A percentile compares a stretch with the other conserved stretches of the same genome.
Evolutionary conservation across 1,284 basidiomycete genomes (phyloP).

Genomic region (Cerioporus squamosus): DNA sequence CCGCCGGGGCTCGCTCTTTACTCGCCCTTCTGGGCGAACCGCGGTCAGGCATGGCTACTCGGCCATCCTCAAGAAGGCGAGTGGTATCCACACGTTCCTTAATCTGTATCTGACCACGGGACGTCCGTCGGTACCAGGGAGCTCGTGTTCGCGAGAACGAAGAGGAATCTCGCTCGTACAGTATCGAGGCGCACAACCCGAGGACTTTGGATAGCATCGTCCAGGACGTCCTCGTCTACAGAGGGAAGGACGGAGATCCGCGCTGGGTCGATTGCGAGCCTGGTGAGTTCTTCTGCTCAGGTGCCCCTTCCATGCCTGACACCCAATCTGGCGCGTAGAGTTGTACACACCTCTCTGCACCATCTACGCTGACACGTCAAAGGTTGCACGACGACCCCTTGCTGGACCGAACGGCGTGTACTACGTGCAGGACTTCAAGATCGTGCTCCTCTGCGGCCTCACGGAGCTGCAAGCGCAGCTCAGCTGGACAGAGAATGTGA

Average conservation of each 20-base stretch:
- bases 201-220: constrained; percentile 30
- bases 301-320: not conserved
- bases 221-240: constrained; percentile 45
- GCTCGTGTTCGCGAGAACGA: constrained; percentile 39
- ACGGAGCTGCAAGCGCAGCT: constrained; percentile 50
- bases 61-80: constrained; percentile 39
- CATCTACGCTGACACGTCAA: constrained; percentile 44
- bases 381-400: constrained; percentile 28
- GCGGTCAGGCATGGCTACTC: constrained; percentile 35
- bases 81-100: not conserved
- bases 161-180: constrained; percentile 46
- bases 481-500: constrained; percentile 47
- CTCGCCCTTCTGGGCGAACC: constrained; percentile 35
- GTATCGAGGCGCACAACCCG: constrained; percentile 35
- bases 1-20: constrained; percentile 28
- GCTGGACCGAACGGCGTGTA: constrained; percentile 27
- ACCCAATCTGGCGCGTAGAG: constrained; percentile 36
- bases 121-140: constrained; percentile 33
- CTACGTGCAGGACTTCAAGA: constrained; percentile 47
- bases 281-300: constrained; percentile 32
- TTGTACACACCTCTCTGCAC: constrained; percentile 50
- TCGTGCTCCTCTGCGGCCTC: constrained; percentile 54
- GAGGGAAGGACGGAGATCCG: constrained; percentile 40
- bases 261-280: constrained; percentile 50
- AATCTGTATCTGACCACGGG: not conserved